Evolutionary conservation across 129 eudicot genomes (phyloP), one percentile per base, ranked within the genome.

Genomic region (Heracleum sosnowskyi): DNA sequence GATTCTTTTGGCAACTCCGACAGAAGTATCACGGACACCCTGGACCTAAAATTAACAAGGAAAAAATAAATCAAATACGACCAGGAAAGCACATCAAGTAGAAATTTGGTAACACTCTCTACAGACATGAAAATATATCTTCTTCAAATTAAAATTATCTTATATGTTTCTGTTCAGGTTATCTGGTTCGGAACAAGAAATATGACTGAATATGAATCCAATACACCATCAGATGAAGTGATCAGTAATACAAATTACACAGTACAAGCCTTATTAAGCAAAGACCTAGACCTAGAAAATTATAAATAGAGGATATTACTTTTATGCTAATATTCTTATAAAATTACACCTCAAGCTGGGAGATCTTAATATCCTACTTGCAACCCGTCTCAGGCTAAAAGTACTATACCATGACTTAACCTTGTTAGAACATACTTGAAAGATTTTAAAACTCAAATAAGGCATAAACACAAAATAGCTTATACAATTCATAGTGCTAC

Each of bases 1-100:
- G 36, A 95, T 79, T 73, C 99, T 86, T 45, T 86, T 81, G 64
- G 85, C 69, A 64, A 86, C 92, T 73, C 63, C 76, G 20, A 97
- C 92, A 76, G 82, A 81, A 35, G 85, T 81, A 34, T 87, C 84
- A 34, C 63, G 78, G 63, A 94, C 55, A 60, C 84, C 82, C 79
- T 91, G 85, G 45, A 90, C 88, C 92, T 88, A 82, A 45, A 78
- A 76, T 35, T 46, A 60, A 70, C 8, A 40, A 15, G 39, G 62
- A 42, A 44, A 44, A 6, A 18, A n/a, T 35, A 64, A 64, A 62
- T 24, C 76, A 40, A 41, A 45, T 72, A 39, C n/a, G 31, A 40
- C 42, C 74, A 40, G 22, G 41, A 41, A 72, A 41, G 29, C 18
- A 4, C 49, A 40, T 39, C 7, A 22, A 24, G 28, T 70, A 37